A percentile compares a stretch with the other conserved stretches of the same genome.
Conservation (phyloP, 306 rosid species). For the Sindora glabra region DNA sequence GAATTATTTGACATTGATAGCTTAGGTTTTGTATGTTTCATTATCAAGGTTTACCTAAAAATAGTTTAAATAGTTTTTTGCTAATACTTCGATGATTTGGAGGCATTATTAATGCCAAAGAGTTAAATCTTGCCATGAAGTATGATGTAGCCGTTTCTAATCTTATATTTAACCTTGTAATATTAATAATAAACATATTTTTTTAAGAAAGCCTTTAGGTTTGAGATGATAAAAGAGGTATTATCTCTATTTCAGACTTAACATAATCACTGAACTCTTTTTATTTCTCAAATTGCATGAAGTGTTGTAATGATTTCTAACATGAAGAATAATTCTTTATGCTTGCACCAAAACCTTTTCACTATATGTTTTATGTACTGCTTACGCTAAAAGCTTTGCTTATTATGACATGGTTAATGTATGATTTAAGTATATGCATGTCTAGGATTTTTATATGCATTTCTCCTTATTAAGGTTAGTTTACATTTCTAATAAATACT, state of each 20-base stretch:
- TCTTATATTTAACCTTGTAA: slow-evolving; percentile 1
- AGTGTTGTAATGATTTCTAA: not conserved
- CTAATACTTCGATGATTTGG: slow-evolving; percentile 15
- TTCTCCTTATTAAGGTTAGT: slow-evolving; percentile 1
- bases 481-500: slow-evolving; percentile 23
- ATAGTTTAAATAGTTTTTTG: not conserved
- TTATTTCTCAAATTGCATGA: not conserved
- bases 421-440: not conserved
- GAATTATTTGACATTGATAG: slow-evolving; percentile 59
- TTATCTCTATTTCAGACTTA: slow-evolving; percentile 1
- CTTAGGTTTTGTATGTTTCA: slow-evolving; percentile 47
- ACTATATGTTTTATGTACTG: no score
- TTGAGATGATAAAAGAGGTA: slow-evolving; percentile 99
- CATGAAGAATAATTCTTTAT: no score
- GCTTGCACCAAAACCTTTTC: no score
- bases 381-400: no score
- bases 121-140: slow-evolving; percentile 97
- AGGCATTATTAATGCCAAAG: slow-evolving; percentile 94
- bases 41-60: not conserved
- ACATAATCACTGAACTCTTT: not conserved
- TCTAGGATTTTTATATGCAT: not conserved
- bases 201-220: slow-evolving; percentile 85
- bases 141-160: slow-evolving; percentile 12
- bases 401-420: no score
- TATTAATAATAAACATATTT: slow-evolving; percentile 7